Evolutionary conservation across 139 green algal genomes (phyloP), one percentile per base, ranked within the genome.

Genomic region (Volvox africanus): DNA sequence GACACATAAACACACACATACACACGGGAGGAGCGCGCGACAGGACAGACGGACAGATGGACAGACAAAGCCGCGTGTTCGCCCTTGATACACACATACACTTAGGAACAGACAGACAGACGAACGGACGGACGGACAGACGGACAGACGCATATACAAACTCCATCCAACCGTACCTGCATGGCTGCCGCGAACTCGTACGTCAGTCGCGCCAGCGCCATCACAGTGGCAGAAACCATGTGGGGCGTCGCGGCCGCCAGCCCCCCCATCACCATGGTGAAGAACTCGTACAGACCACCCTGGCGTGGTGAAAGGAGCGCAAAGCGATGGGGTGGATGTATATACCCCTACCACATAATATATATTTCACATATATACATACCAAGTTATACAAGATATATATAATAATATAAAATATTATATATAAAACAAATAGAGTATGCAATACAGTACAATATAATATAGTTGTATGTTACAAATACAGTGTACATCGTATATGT

Each of bases 141-240:
- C 44, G 9, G 44, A 55, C 44, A 19, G 18, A 19, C 69, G 11
- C 69, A 26, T 28, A 22, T 28, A 22, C 17, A 18, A 33, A 65
- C 35, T 44, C 77, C 16, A 33, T 26, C n/a, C 77, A 65, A 17
- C 1, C 78, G 76, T 37, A 83, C 88, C 79, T 94, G 89, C 92
- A 99, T 91, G 44, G 85, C 68, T 0, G 84, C 81, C 69, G 93
- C 92, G 92, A 99, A 99, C 94, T 99, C 96, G 92, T 97, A 98
- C 61, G 99, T 92, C 71, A 99, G 95, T n/a, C 98, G 96, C 1
- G 98, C 96, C 21, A 99, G 93, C 2, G 96, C 97, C 95, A 99
- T 96, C 18, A 99, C 95, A 14, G 95, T 93, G 26, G 97, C 97
- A 24, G 93, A 96, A 44, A 90, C 55, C 83, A 90, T 90, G 89